Evolutionary conservation across 805 yeast genomes (phyloP).

Genomic region (Kuraishia cidri): DNA sequence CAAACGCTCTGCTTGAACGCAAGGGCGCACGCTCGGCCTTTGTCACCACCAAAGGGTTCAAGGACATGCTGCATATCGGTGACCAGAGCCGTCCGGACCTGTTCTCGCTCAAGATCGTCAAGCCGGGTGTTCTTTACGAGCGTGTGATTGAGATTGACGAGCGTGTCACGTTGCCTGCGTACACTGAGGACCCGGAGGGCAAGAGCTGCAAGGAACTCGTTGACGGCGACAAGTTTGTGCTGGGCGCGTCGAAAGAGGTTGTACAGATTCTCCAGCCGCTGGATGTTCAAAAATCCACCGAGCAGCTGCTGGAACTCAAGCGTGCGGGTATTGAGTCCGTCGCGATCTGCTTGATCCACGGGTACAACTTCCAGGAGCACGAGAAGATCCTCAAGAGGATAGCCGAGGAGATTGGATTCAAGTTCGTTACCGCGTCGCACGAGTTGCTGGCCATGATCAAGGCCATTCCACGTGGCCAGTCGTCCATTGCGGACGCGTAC

Average conservation of each 20-base stretch:
- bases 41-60: conserved; percentile 84
- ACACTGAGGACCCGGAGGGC: conserved; percentile 59
- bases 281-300: conserved; percentile 11
- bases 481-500: conserved; percentile 31
- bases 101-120: conserved; percentile 71
- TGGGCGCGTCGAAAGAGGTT: conserved; percentile 29
- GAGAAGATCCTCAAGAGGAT: conserved; percentile 22
- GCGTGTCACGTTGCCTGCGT: conserved; percentile 78
- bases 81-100: conserved; percentile 89
- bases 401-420: conserved; percentile 32
- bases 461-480: conserved; percentile 27
- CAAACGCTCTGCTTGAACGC: conserved; percentile 87
- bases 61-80: conserved; percentile 76
- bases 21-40: conserved; percentile 87
- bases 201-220: conserved; percentile 21
- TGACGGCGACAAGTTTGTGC: conserved; percentile 16
- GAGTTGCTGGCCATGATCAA: conserved; percentile 25
- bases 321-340: conserved; percentile 20
- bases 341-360: conserved; percentile 25
- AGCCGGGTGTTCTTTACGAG: conserved; percentile 65
- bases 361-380: conserved; percentile 27
- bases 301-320: conserved; percentile 15
- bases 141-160: conserved; percentile 81
- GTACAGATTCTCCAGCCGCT: conserved; percentile 27
- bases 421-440: conserved; percentile 21